Percentiles rank a stretch among this genome's conserved stretches.
Evolutionary conservation across 371 early-diverging fungal species (phyloP).

Genomic region (Syncephalastrum contaminatum): DNA sequence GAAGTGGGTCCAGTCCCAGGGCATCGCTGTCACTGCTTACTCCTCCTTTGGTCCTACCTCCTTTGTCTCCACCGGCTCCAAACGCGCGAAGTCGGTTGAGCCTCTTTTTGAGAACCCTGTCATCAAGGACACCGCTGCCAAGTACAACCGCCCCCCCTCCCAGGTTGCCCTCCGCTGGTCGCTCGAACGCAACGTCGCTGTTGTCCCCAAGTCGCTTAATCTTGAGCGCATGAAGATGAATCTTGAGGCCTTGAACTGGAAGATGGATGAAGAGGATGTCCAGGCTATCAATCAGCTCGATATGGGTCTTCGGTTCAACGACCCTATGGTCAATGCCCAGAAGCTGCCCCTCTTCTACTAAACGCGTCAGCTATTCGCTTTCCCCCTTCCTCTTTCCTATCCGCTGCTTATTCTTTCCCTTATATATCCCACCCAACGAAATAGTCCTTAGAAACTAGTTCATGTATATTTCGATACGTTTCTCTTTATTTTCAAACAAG

Average conservation of each 20-base stretch:
- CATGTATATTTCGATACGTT: too few species aligned
- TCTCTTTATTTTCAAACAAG: too few species aligned
- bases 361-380: not conserved
- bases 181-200: slow-evolving; percentile 52
- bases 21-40: slow-evolving; percentile 61
- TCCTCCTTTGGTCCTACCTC: slow-evolving; percentile 63
- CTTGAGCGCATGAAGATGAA: slow-evolving; percentile 49
- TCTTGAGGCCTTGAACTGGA: slow-evolving; percentile 28
- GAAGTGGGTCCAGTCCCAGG: slow-evolving; percentile 36
- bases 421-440: not conserved
- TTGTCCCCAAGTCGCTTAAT: slow-evolving; percentile 67
- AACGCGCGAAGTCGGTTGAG: slow-evolving; percentile 24
- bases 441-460: too few species aligned
- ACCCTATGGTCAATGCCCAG: slow-evolving; percentile 26
- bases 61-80: slow-evolving; percentile 45
- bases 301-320: slow-evolving; percentile 30
- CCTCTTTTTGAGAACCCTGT: slow-evolving; percentile 36
- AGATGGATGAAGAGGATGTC: slow-evolving; percentile 35
- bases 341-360: slow-evolving; percentile 26
- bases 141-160: slow-evolving; percentile 39
- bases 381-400: not conserved
- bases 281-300: slow-evolving; percentile 29
- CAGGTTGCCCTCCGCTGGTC: slow-evolving; percentile 62
- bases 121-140: slow-evolving; percentile 41
- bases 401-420: slow-evolving; percentile 2